These are phyloP conservation scores for Camptophora hylomeconis DNA, from an alignment of 2,329 filamentous ascomycete genomes.

Conservation along the genomic window DNA sequence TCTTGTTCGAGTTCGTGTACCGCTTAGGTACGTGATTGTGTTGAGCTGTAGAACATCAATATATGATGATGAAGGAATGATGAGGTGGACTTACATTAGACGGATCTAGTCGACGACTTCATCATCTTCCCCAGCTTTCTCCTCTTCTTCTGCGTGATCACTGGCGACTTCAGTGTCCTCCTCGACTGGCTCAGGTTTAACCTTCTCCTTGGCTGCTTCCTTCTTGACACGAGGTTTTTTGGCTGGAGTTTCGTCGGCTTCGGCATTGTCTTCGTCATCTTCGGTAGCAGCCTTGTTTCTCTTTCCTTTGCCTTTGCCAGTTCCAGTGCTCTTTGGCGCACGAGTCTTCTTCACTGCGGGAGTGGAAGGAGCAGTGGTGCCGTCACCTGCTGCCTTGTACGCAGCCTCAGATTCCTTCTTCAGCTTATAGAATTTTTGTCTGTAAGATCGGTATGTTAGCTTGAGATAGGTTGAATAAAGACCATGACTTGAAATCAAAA, in stretches of 20 bases:
- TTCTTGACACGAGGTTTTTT: background rate
- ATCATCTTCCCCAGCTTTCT: too few relatives aligned
- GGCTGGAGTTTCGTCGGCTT: background rate
- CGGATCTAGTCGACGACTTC: too few relatives aligned
- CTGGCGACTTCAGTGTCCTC: too few relatives aligned
- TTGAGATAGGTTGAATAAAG: constrained; percentile 1
- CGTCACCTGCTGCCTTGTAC: constrained; percentile 5
- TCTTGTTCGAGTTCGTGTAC: too few relatives aligned
- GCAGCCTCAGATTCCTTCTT: constrained; percentile 15
- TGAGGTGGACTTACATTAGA: too few relatives aligned
- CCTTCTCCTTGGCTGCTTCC: too few relatives aligned
- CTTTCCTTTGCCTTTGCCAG: constrained; percentile 1
- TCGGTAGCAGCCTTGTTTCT: background rate
- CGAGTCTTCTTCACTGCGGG: constrained; percentile 1
- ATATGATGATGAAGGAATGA: too few relatives aligned
- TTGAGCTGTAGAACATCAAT: too few relatives aligned
- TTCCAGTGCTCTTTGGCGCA: constrained; percentile 1
- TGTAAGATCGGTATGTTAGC: constrained; percentile 9
- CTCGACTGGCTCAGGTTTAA: too few relatives aligned
- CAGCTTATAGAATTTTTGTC: constrained; percentile 18
- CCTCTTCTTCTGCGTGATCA: too few relatives aligned
- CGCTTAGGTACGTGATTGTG: too few relatives aligned
- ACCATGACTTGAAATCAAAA: background rate
- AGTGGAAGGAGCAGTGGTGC: constrained; percentile 1
- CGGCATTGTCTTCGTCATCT: background rate